These are phyloP conservation scores for Fraxinus americana DNA, from an alignment of 257 asterid genomes.

Conservation along the genomic window DNA sequence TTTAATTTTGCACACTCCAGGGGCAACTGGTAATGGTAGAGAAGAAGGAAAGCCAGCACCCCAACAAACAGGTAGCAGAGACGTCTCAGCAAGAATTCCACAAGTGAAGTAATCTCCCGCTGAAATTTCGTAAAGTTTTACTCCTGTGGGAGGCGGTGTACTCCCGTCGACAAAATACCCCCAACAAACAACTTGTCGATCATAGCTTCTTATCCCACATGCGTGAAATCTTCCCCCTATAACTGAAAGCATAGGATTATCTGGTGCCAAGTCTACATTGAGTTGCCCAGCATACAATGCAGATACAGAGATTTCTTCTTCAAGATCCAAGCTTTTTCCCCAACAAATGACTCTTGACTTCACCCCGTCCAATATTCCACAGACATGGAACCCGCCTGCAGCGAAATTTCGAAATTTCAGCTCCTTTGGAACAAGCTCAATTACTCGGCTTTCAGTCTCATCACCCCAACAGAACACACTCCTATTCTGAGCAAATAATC, in stretches of 20 bases:
- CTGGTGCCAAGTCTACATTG: slow-evolving; percentile 55
- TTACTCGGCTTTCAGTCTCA: slow-evolving; percentile 62
- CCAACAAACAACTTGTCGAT: slow-evolving; percentile 80
- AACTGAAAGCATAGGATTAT: slow-evolving; percentile 63
- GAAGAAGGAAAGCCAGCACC: slow-evolving; percentile 74
- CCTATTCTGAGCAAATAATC: slow-evolving; percentile 67
- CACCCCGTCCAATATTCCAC: slow-evolving; percentile 72
- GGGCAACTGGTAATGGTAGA: slow-evolving; percentile 71
- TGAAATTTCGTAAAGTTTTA: slow-evolving; percentile 71
- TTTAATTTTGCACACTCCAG: slow-evolving; percentile 56
- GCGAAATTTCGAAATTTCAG: slow-evolving; percentile 62
- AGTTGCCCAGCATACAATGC: slow-evolving; percentile 43
- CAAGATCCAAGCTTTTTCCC: slow-evolving; percentile 75
- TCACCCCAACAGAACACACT: slow-evolving; percentile 95
- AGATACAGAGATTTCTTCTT: slow-evolving; percentile 45
- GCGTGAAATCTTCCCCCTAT: slow-evolving; percentile 85
- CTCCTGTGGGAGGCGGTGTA: slow-evolving; percentile 72
- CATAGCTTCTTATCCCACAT: slow-evolving; percentile 74
- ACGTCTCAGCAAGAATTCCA: slow-evolving; percentile 68
- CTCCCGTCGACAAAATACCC: slow-evolving; percentile 64
- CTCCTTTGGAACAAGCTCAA: slow-evolving; percentile 52
- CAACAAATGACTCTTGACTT: slow-evolving; percentile 62
- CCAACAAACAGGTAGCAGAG: slow-evolving; percentile 82
- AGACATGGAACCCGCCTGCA: slow-evolving; percentile 90
- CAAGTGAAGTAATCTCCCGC: slow-evolving; percentile 91